Conservation (phyloP, 306 rosid species). For the Medicago lupulina region DNA sequence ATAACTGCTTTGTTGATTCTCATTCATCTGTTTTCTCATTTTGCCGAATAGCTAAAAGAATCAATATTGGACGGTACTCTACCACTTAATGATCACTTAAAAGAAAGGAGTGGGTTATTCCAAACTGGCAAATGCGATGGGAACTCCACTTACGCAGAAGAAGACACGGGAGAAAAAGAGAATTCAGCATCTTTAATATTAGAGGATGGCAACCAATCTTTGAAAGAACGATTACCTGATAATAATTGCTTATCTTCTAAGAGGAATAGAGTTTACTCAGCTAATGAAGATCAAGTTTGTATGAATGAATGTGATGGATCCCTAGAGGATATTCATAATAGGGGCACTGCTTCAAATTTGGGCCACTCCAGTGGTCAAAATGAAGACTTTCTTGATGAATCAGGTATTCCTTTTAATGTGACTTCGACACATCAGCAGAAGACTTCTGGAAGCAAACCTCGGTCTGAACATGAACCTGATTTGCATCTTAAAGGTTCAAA, state of each 20-base stretch:
- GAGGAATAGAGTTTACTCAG: slow-evolving; percentile 45
- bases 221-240: too few relatives aligned
- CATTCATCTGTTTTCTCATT: slow-evolving; percentile 22
- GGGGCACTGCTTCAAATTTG: too few relatives aligned
- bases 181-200: slow-evolving; percentile 35
- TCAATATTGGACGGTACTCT: slow-evolving; percentile 65
- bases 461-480: slow-evolving; percentile 41
- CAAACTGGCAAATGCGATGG: slow-evolving; percentile 25
- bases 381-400: too few relatives aligned
- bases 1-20: too few relatives aligned
- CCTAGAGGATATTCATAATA: too few relatives aligned
- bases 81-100: slow-evolving; percentile 60
- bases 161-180: slow-evolving; percentile 48
- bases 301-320: too few relatives aligned
- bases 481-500: slow-evolving; percentile 30
- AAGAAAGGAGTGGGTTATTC: slow-evolving; percentile 58
- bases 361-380: too few relatives aligned
- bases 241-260: slow-evolving; percentile 48
- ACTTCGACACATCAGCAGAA: too few relatives aligned
- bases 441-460: too few relatives aligned
- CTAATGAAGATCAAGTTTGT: too few relatives aligned
- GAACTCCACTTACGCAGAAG: slow-evolving; percentile 38
- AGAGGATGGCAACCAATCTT: too few relatives aligned
- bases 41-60: slow-evolving; percentile 66
- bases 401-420: too few relatives aligned